Percentiles rank a stretch among this genome's conserved stretches.
Evolutionary conservation across 345 rosid genomes (phyloP).

Genomic region (Bruguiera sexangula): DNA sequence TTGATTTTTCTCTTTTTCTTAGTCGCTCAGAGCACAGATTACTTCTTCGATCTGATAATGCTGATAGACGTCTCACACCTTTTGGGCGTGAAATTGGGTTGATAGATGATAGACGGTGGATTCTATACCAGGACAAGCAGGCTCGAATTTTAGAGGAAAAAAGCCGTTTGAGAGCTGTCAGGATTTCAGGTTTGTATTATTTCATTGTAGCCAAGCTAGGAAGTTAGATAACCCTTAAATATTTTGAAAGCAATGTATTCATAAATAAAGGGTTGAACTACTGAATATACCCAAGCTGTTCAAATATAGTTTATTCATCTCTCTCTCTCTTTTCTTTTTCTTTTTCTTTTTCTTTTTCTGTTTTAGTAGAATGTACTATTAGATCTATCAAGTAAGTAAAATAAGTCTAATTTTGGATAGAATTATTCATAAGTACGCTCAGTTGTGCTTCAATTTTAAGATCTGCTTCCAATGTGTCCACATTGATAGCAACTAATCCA

Average conservation of each 20-base stretch:
- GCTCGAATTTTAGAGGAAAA: conserved; percentile 75
- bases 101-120: conserved; percentile 92
- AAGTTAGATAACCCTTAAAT: not conserved
- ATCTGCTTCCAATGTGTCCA: too few species aligned
- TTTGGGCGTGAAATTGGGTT: conserved; percentile 83
- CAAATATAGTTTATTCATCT: too few species aligned
- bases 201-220: not conserved
- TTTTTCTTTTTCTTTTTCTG: too few species aligned
- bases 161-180: conserved; percentile 66
- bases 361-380: too few species aligned
- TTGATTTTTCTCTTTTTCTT: conserved; percentile 15
- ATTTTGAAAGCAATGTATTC: not conserved
- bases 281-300: too few species aligned
- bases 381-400: too few species aligned
- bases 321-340: too few species aligned
- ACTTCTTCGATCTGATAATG: conserved; percentile 92
- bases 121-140: conserved; percentile 84
- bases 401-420: too few species aligned
- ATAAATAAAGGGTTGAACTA: too few species aligned
- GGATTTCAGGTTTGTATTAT: conserved; percentile 65
- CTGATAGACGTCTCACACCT: conserved; percentile 97
- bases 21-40: conserved; percentile 96
- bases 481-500: too few species aligned
- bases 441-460: too few species aligned
- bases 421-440: too few species aligned